Evolutionary conservation across 495 filamentous ascomycete species (phyloP).

Genomic region (Talaromyces liani): DNA sequence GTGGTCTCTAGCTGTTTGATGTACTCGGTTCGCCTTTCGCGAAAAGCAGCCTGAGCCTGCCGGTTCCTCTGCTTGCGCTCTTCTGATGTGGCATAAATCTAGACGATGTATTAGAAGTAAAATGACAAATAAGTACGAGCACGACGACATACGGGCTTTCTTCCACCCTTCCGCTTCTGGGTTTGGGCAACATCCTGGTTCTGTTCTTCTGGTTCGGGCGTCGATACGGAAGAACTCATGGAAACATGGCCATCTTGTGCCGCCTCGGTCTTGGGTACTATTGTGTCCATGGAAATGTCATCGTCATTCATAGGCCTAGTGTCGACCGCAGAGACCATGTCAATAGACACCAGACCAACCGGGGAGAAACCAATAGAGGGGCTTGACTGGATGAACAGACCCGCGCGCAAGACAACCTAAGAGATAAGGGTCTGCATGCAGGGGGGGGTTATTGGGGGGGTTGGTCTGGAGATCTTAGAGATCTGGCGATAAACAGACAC

Average conservation of each 20-base stretch:
- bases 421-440: constrained; percentile 2
- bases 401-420: not conserved
- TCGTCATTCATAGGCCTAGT: constrained; percentile 26
- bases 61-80: constrained; percentile 96
- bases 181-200: constrained; percentile 51
- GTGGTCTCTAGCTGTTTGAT: constrained; percentile 98
- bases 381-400: not conserved
- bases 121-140: constrained; percentile 15
- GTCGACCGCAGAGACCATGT: constrained; percentile 45
- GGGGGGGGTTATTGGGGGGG: not conserved
- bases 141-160: constrained; percentile 77
- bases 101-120: constrained; percentile 13
- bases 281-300: constrained; percentile 35
- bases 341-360: constrained; percentile 1
- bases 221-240: constrained; percentile 41
- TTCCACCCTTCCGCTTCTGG: constrained; percentile 91
- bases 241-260: constrained; percentile 35
- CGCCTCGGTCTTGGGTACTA: constrained; percentile 41
- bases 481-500: constrained; percentile 4
- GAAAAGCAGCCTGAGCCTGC: constrained; percentile 94
- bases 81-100: constrained; percentile 98
- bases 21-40: constrained; percentile 94
- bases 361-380: not conserved
- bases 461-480: not conserved
- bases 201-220: constrained; percentile 53